Evolutionary conservation across 192 early-diverging fungal species (phyloP), one percentile per base, ranked within the genome.

Genomic region (Umbelopsis sp.): DNA sequence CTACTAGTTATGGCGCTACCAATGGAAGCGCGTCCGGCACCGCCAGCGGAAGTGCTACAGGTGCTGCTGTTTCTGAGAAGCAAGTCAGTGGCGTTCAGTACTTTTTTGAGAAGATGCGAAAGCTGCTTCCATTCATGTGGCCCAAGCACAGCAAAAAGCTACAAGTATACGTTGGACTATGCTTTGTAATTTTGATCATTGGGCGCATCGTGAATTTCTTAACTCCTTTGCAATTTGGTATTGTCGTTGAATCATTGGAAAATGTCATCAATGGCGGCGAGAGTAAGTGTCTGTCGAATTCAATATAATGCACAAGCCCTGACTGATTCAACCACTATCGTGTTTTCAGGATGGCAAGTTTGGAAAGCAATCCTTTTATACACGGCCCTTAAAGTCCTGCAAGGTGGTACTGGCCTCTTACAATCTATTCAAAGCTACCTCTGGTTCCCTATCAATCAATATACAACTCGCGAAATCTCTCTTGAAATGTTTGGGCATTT

Each of bases 371-470:
- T 95, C 37, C 58, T 92, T 2, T 45, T 89, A 1, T 95, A 84
- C 52, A 78, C 87, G 21, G 78, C 84, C 13, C 74, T 90, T 47
- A 79, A 91, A 33, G 92, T 91, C 71, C 77, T 95, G 11, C 94
- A 95, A 70, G 91, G 94, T 44, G 83, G 90, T 22, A 68, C 74
- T 23, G 91, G 93, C 35, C 72, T 93, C 7, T 74, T 98, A 30
- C 91, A 90, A 58, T 90, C 91, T 3, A 46, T 88, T n/a, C 94
- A 96, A 78, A 90, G 86, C 78, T 92, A 88, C 72, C 76, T 91
- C 3, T 99, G 97, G 97, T 91, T 98, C 52, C 97, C 96, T 2
- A 90, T 99, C 10, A 90, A 91, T 16, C 95, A 98, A 79, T 92
- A 91, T 76, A 97, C 95, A 13, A 96, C 94, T 16, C 89, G 94